Evolutionary conservation across 768 basidiomycete genomes (phyloP), one percentile per base, ranked within the genome.

Genomic region (Panaeolus papilionaceus): DNA sequence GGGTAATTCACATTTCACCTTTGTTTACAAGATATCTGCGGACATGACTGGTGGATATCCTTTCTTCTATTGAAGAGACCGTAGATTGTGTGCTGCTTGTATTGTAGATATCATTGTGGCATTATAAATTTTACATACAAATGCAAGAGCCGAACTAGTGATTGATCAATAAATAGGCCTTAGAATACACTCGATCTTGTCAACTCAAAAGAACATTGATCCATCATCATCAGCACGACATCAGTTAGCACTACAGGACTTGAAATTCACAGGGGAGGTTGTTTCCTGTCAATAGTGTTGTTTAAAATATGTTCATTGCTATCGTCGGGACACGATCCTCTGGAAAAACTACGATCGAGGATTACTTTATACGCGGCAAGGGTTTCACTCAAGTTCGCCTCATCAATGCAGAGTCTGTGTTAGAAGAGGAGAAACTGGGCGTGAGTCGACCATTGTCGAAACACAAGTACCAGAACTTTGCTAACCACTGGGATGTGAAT

Each of bases 301-400:
- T 16, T 33, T 28, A 16, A 38, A 64, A 54, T 66, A 92, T 92
- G 91, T 87, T 92, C 76, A 83, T 92, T 71, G 86, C 89, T 33
- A 85, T 92, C 62, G 79, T 90, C 62, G 91, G 91, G 54, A 87
- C 90, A 0, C 83, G 81, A 12, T 84, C 78, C 67, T 85, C 91
- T 26, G 91, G 91, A 8, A 90, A 89, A 73, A 83, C 87, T 11
- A 79, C 80, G 16, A 79, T 93, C 18, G 81, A 86, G 72, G 81
- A 87, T 38, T 92, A 89, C 72, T 83, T 93, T 18, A 78, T 88
- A 38, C 75, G 80, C n/a, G 73, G 76, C 3, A 87, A 90, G 70
- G 85, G 85, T 4, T 94, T 93, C 71, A 80, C 77, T 14, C 75
- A 81, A 10, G 83, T 92, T 61, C 78, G 77, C 39, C 77, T 90